phyloP scores from a whole-genome alignment of 805 yeast genomes.

The Yarrowia sp. region DNA sequence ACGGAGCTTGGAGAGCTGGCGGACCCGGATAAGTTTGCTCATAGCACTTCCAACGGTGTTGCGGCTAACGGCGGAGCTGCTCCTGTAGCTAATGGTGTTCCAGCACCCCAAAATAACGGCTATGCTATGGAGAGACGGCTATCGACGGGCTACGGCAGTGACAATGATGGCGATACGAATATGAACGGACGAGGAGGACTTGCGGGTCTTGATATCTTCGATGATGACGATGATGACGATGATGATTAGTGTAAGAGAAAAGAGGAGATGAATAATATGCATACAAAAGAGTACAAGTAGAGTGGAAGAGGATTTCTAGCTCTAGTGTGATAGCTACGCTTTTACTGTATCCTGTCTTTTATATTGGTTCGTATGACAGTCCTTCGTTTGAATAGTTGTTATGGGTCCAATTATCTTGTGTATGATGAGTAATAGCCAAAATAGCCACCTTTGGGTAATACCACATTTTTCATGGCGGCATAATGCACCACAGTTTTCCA shows the following conservation, averaged over 20 bases:
- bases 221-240: slow-evolving; percentile 23
- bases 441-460: no score
- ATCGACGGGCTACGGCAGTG: slow-evolving; percentile 15
- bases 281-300: no score
- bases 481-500: no score
- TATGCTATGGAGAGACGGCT: background rate
- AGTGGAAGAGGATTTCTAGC: no score
- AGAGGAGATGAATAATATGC: background rate
- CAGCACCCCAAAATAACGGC: background rate
- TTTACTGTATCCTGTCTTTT: no score
- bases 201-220: slow-evolving; percentile 23
- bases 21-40: slow-evolving; percentile 12
- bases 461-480: no score
- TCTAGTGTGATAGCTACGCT: no score
- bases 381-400: no score
- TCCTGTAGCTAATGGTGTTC: slow-evolving; percentile 5
- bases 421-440: no score
- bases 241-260: background rate
- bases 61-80: slow-evolving; percentile 9
- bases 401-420: no score
- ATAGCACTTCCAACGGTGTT: background rate
- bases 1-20: slow-evolving; percentile 22
- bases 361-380: no score
- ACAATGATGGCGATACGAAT: slow-evolving; percentile 18
- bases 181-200: slow-evolving; percentile 13